These are phyloP conservation scores for Ogataea zsoltii DNA, from an alignment of 805 yeast genomes.

Conservation along the genomic window DNA sequence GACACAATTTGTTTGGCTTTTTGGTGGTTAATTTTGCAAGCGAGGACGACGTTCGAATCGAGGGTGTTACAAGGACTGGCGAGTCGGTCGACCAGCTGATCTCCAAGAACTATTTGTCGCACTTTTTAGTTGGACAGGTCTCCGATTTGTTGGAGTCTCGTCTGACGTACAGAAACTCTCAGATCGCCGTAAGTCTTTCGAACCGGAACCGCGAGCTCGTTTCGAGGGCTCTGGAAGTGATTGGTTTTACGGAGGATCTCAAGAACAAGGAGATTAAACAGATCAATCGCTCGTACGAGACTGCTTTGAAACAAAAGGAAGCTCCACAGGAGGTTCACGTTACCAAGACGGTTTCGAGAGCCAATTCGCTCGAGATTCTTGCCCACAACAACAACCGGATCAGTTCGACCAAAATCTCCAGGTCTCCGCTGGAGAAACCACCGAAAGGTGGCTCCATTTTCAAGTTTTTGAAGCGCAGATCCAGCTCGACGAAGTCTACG, in stretches of 20 bases:
- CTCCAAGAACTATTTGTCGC: slow-evolving; percentile 35
- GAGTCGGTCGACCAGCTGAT: slow-evolving; percentile 28
- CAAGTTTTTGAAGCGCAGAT: slow-evolving; percentile 4
- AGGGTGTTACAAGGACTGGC: slow-evolving; percentile 30
- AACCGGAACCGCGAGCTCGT: slow-evolving; percentile 30
- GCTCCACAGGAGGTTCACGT: slow-evolving; percentile 11
- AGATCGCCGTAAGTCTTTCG: slow-evolving; percentile 29
- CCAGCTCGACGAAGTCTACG: neutral
- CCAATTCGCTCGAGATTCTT: slow-evolving; percentile 26
- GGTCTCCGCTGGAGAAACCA: neutral
- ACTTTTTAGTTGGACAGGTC: slow-evolving; percentile 39
- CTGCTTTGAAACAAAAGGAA: slow-evolving; percentile 9
- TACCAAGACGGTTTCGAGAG: slow-evolving; percentile 16
- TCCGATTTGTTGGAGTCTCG: slow-evolving; percentile 36
- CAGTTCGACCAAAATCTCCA: slow-evolving; percentile 26
- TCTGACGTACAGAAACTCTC: slow-evolving; percentile 37
- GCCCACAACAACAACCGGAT: slow-evolving; percentile 12
- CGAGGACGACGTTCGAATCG: slow-evolving; percentile 23
- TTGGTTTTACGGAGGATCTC: slow-evolving; percentile 12
- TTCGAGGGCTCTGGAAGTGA: slow-evolving; percentile 12
- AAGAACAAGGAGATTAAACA: slow-evolving; percentile 7
- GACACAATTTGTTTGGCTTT: slow-evolving; percentile 29
- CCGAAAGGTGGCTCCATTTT: slow-evolving; percentile 3
- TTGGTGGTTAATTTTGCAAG: slow-evolving; percentile 25
- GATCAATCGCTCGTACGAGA: slow-evolving; percentile 10